Evolutionary conservation across 2,329 filamentous ascomycete species (phyloP), one percentile per base, ranked within the genome.

Genomic region (Fusarium miscanthi): DNA sequence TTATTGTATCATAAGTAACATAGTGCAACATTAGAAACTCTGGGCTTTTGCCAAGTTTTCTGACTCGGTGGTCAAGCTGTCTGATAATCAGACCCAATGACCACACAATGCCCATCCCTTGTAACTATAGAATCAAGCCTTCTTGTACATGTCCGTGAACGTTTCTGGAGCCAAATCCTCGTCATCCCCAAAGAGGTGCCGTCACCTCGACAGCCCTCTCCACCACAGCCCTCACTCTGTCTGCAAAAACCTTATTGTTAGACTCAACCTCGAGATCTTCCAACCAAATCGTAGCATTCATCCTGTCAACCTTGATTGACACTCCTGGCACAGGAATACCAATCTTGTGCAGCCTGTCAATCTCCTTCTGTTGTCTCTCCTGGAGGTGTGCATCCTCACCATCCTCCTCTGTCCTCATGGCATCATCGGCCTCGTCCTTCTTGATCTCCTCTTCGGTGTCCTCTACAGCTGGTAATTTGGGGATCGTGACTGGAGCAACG

Each of bases 201-300:
- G 95, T 93, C 31, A 94, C 93, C 84, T 98, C 95, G 6, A 95
- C 92, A 1, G 93, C 95, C 74, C 94, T 88, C 81, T 98, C 95
- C 16, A 98, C 93, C 13, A 99, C 94, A 2, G 94, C 94, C 75
- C 92, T 89, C 9, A 99, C 93, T 65, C 96, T 87, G 81, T 97
- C 95, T 51, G 91, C 91, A 78, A 97, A 89, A 23, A 94, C 90
- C 71, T 90, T 89, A 72, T 94, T 94, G 60, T 84, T 84, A 80
- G 94, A 97, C 82, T 98, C 96, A 8, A 99, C 93, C 76, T 97
- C 94, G 48, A 98, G 82, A 74, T 93, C 90, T 85, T 98, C 96
- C 42, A 99, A 85, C 95, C 95, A 98, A 11, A 99, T 92, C 69
- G 90, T 93, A 11, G 95, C 96, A 59, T 92, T 87, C 83, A 94